A percentile compares a stretch with the other conserved stretches of the same genome.
Conservation (phyloP, 208 protist genomes). For the Wallacemonas sp. region DNA sequence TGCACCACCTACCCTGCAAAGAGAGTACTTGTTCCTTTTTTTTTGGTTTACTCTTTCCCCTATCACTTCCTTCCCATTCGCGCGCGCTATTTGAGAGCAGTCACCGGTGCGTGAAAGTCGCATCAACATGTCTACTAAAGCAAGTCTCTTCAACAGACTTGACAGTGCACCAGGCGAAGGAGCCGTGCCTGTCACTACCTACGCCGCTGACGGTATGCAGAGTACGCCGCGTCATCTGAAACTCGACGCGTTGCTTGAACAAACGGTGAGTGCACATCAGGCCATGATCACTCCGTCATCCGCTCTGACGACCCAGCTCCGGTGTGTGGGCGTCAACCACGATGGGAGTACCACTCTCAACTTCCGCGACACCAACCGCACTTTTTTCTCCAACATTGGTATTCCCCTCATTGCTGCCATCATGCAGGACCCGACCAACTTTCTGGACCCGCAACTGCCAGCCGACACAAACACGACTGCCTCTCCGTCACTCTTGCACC, state of each 20-base stretch:
- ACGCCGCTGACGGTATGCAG: no score
- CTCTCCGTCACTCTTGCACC: not conserved
- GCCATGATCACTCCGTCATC: not conserved
- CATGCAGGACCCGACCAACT: not conserved
- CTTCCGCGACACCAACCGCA: not conserved
- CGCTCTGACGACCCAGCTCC: not conserved
- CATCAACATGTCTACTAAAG: no score
- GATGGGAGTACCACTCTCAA: not conserved
- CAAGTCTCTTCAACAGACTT: no score
- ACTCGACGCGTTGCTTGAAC: not conserved
- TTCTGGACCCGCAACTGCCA: not conserved
- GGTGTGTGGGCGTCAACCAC: not conserved
- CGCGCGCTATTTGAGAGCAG: no score
- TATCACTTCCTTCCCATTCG: no score
- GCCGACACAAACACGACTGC: not conserved
- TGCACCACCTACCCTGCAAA: no score
- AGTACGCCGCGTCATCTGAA: no score
- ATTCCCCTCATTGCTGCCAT: constrained; percentile 5
- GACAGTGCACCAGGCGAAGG: no score
- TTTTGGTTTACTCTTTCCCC: no score
- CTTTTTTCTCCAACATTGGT: constrained; percentile 4
- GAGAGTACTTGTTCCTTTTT: no score
- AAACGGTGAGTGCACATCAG: not conserved
- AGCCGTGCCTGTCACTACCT: no score
- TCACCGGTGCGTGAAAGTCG: no score